A percentile compares a stretch with the other conserved stretches of the same genome.
Evolutionary conservation across 192 early-diverging fungal genomes (phyloP).

Genomic region (Kappamyces sp.): DNA sequence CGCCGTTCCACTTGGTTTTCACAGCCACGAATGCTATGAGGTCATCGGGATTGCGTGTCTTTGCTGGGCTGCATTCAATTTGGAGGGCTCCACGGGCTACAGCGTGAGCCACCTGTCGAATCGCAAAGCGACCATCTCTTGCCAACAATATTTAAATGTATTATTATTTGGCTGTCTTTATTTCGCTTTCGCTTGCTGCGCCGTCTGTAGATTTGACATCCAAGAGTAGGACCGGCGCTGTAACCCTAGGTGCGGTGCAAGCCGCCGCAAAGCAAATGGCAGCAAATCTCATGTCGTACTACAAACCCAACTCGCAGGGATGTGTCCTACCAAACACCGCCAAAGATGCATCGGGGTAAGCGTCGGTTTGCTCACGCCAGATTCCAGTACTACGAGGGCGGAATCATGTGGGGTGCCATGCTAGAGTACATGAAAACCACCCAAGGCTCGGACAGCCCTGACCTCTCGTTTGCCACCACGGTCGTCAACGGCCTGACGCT

Average conservation of each 20-base stretch:
- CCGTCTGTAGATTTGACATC: not conserved
- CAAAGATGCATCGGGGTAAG: slow-evolving; percentile 4
- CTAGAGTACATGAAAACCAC: slow-evolving; percentile 7
- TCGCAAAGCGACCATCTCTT: no score
- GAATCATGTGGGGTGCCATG: slow-evolving; percentile 4
- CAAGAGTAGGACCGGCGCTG: not conserved
- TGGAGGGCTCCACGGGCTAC: no score
- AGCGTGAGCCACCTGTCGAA: no score
- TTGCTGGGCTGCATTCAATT: no score
- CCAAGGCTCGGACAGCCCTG: not conserved
- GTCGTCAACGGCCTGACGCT: slow-evolving; percentile 1
- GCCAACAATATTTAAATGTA: no score
- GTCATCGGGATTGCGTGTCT: no score
- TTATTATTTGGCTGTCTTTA: not conserved
- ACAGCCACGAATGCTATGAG: no score
- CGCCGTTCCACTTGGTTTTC: not conserved
- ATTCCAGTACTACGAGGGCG: not conserved
- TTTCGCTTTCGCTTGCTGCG: not conserved
- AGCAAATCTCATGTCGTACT: slow-evolving; percentile 6
- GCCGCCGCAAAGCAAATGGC: not conserved
- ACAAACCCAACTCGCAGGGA: not conserved
- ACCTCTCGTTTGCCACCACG: not conserved
- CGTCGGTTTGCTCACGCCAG: not conserved
- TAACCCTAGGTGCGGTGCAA: not conserved
- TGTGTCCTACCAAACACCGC: not conserved